Conservation (phyloP, 148 eudicot genomes). For the Suaeda aralocaspica region DNA sequence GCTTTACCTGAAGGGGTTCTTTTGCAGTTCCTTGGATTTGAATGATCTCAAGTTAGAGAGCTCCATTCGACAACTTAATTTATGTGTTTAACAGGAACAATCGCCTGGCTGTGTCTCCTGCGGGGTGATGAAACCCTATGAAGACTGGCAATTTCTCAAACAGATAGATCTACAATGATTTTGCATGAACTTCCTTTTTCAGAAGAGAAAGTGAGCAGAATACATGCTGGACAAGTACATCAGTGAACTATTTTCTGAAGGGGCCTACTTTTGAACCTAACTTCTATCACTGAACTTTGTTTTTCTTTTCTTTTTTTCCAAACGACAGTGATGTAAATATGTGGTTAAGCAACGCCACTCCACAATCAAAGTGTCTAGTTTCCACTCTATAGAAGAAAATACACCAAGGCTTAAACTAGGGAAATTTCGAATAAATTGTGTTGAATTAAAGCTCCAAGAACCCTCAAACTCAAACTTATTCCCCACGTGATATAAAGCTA, state of each 20-base stretch:
- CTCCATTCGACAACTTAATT: not conserved
- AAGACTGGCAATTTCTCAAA: conserved; percentile 69
- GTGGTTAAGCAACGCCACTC: too few relatives aligned
- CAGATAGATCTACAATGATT: conserved; percentile 58
- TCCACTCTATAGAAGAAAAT: too few relatives aligned
- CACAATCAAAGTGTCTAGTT: too few relatives aligned
- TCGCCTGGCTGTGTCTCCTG: conserved; percentile 84
- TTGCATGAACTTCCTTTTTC: conserved; percentile 54
- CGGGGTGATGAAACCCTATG: conserved; percentile 89
- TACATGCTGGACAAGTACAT: conserved; percentile 84
- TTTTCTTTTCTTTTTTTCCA: not conserved
- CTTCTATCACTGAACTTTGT: too few relatives aligned
- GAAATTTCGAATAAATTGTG: too few relatives aligned
- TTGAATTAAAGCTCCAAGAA: too few relatives aligned
- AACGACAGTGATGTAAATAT: too few relatives aligned
- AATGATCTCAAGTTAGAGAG: not conserved
- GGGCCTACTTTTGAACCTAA: too few relatives aligned
- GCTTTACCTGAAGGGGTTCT: conserved; percentile 80
- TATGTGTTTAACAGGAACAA: conserved; percentile 48
- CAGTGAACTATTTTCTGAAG: not conserved
- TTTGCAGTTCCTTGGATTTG: not conserved
- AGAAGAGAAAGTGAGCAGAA: conserved; percentile 79
- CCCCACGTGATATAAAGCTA: too few relatives aligned
- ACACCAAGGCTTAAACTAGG: too few relatives aligned
- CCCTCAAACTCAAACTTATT: too few relatives aligned